Base-by-base conservation (phyloP, 768 basidiomycete genomes). In the Pleurotus sapidus region DNA sequence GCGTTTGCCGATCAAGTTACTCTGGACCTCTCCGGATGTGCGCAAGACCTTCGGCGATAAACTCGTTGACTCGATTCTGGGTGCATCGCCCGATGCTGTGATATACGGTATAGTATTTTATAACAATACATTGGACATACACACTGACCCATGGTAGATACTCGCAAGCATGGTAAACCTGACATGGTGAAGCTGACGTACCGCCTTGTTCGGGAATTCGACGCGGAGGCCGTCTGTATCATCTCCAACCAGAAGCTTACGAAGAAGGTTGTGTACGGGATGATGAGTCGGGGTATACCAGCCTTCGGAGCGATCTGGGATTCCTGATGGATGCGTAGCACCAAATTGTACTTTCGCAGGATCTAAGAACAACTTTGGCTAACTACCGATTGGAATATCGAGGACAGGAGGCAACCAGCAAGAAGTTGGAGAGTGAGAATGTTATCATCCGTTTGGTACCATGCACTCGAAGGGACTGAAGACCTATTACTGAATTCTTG, bases 271-370 rank as follows among this genome's bases (percentile, higher is more conserved):
- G 72, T 76, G 0, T 76, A 74, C 49, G 73, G 70, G 2, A 73
- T 76, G 74, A 69, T 72, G 57, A 73, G 71, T 25, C 63, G 74
- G 49, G 74, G 74, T 17, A 69, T 77, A 14, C 70, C 75, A 1
- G 74, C 75, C 1, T 77, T 73, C 55, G 76, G 73, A 4, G 71
- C 74, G 25, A 77, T 77, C 38, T 77, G 72, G 58, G 75, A 77
- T 58, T 77, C 75, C 43, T 76, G 61, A 34, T 34, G 30, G 30
- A 34, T 34, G 30, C 30, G 30, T 34, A 34, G 30, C 30, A 34
- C 30, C 30, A 11, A 34, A 34, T 34, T 34, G 30, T 34, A 34
- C 30, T 34, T 34, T 34, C 9, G 30, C 30, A 34, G 30, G 9
- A 2, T 4, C 30, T 34, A 9, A 11, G 1, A 11, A 34, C 30